phyloP scores from a whole-genome alignment of 2,329 filamentous ascomycete species.

The Polytolypa hystricis region DNA sequence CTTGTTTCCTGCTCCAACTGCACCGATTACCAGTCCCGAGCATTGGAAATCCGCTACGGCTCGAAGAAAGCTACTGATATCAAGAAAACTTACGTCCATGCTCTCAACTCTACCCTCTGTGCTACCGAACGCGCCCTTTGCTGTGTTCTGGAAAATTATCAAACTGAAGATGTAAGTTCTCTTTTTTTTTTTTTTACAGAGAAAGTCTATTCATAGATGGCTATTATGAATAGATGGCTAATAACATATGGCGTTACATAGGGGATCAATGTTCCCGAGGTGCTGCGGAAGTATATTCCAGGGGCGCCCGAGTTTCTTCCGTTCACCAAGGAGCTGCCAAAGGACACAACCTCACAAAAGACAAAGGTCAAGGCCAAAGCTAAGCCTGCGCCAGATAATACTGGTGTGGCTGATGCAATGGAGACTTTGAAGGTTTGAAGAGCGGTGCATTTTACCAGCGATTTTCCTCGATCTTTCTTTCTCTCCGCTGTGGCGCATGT shows the following conservation, averaged over 20 bases:
- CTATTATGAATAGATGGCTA: no score
- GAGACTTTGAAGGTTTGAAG: slow-evolving; percentile 31
- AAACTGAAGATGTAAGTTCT: slow-evolving; percentile 67
- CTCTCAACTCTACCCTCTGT: slow-evolving; percentile 78
- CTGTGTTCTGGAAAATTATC: slow-evolving; percentile 94
- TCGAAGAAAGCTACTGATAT: slow-evolving; percentile 73
- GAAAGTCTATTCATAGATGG: no score
- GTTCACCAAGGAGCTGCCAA: slow-evolving; percentile 74
- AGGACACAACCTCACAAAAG: slow-evolving; percentile 57
- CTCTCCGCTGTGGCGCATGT: no score
- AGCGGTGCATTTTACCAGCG: no score
- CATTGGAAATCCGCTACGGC: slow-evolving; percentile 85
- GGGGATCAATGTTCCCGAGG: slow-evolving; percentile 70
- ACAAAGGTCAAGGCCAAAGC: slow-evolving; percentile 31
- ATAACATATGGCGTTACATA: slow-evolving; percentile 22
- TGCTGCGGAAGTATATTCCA: slow-evolving; percentile 79
- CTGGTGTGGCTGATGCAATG: slow-evolving; percentile 30
- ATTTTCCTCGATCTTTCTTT: no score
- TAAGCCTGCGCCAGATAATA: slow-evolving; percentile 19
- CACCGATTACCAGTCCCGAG: slow-evolving; percentile 91
- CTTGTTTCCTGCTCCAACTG: slow-evolving; percentile 96
- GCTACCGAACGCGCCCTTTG: slow-evolving; percentile 88
- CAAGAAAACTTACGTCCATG: slow-evolving; percentile 91
- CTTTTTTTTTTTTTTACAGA: no score
- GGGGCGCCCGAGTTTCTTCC: slow-evolving; percentile 82